A percentile compares a stretch with the other conserved stretches of the same genome.
phyloP scores from a whole-genome alignment of 2,329 filamentous ascomycete species.

The Ceratocystis huliohia region DNA sequence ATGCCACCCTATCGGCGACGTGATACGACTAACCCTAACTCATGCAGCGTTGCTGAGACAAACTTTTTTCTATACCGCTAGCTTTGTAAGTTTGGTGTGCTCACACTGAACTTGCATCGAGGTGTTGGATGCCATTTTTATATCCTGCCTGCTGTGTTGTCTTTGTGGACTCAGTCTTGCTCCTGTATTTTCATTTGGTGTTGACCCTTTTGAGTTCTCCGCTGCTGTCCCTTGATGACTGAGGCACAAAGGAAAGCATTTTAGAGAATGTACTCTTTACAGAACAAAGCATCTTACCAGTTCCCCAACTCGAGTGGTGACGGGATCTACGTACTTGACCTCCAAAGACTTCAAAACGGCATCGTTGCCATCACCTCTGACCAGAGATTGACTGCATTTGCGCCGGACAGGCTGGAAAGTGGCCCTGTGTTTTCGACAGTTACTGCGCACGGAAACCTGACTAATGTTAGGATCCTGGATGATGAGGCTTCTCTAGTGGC shows the following conservation, averaged over 20 bases:
- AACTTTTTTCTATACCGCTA: conserved; percentile 1
- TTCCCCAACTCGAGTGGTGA: conserved; percentile 20
- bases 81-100: too few species aligned
- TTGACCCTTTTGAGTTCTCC: neutral
- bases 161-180: neutral
- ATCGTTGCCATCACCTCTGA: conserved; percentile 17
- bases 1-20: too few species aligned
- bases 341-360: conserved; percentile 14
- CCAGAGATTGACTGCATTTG: conserved; percentile 17
- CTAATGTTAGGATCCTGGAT: conserved; percentile 46
- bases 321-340: conserved; percentile 17
- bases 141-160: neutral
- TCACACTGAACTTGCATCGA: too few species aligned
- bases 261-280: conserved; percentile 17
- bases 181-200: neutral
- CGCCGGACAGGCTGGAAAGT: conserved; percentile 32
- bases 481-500: conserved; percentile 42
- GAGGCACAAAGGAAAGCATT: neutral
- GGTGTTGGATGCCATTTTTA: neutral
- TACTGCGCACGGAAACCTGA: conserved; percentile 49
- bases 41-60: neutral
- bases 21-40: too few species aligned
- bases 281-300: conserved; percentile 19
- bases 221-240: neutral
- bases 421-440: conserved; percentile 31